Percentiles rank a stretch among this genome's conserved stretches.
These are phyloP conservation scores for Chrysosporium keratinophilum DNA, from an alignment of 2,329 filamentous ascomycete species.

Conservation along the genomic window DNA sequence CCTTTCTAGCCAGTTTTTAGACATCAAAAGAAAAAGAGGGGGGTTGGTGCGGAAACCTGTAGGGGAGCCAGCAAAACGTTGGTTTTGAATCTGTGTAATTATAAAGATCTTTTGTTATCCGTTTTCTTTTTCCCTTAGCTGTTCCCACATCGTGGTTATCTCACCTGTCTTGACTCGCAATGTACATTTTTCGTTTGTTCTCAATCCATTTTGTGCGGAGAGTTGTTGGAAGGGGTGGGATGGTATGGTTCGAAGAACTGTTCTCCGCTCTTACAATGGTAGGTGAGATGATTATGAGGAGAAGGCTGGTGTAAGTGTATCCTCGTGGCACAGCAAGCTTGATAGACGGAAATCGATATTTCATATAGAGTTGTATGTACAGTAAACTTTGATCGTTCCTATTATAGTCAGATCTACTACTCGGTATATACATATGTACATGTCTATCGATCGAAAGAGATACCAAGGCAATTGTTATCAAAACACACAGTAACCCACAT, in stretches of 20 bases:
- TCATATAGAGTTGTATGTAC: neutral
- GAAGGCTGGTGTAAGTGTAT: neutral
- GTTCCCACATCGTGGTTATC: neutral
- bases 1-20: constrained; percentile 9
- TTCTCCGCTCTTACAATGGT: neutral
- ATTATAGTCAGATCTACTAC: neutral
- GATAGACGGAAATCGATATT: neutral
- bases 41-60: neutral
- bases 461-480: neutral
- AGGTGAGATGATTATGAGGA: neutral
- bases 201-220: neutral
- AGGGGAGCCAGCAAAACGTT: neutral
- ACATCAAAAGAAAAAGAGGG: constrained; percentile 1
- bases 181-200: constrained; percentile 11
- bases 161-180: neutral
- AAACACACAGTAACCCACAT: neutral
- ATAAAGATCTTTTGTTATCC: constrained; percentile 9
- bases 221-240: neutral
- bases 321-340: neutral
- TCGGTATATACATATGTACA: no score
- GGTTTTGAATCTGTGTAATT: constrained; percentile 9
- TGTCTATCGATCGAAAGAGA: neutral
- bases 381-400: neutral
- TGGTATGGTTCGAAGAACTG: neutral
- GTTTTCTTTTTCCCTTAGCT: neutral